Evolutionary conservation across 306 rosid genomes (phyloP), one percentile per base, ranked within the genome.

Genomic region (Luffa acutangula): DNA sequence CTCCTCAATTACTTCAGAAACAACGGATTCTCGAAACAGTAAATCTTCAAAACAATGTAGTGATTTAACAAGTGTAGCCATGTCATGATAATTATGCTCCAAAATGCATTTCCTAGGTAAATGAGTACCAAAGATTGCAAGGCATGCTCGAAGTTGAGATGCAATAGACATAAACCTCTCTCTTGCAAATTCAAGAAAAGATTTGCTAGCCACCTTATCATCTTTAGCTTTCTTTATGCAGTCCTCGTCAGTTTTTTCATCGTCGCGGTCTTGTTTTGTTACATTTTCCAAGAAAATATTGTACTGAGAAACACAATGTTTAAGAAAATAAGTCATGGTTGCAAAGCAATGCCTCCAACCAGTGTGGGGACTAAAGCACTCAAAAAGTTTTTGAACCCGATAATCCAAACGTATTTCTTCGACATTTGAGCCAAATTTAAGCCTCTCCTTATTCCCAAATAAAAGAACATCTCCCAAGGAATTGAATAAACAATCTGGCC

Each of bases 381-480:
- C 74, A 0, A 14, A 17, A 18, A 93, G 84, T 81, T 64, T 87
- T 80, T 82, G 6, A 43, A 91, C 88, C 36, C 97, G 96, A 84
- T 79, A 74, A 82, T 93, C 89, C 83, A 93, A 82, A 86, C 78
- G 85, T 43, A 93, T 84, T 10, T 87, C 91, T 84, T 87, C 77
- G 75, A 87, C 82, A 33, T 84, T 89, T 0, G 65, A 76, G 66
- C 88, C 89, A 83, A 88, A 79, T 80, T 89, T 89, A 62, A 93
- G 97, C 42, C 88, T 83, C 75, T 87, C 91, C 71, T 87, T 79
- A 80, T 81, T 88, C 54, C 98, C 98, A 88, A 91, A 93, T 15
- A 93, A 69, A 33, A 93, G 71, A 21, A 93, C 45, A 46, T 88
- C 91, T 42, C 98, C 98, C 0, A 90, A 21, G 12, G 90, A 46